Base-by-base conservation (phyloP, 1,284 basidiomycete species). In the Trichosporon sp. region DNA sequence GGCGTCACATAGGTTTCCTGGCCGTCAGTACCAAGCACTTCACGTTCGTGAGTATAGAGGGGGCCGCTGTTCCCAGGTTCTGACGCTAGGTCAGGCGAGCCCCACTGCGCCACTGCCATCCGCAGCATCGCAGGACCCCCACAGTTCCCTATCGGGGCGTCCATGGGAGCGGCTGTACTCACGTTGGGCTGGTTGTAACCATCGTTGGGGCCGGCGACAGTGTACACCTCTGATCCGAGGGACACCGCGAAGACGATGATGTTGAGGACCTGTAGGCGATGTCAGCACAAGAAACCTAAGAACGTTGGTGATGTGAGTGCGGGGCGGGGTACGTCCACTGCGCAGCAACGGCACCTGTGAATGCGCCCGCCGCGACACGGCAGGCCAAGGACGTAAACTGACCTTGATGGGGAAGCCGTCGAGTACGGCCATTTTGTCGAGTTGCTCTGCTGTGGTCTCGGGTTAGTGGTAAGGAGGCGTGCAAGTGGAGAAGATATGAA, bases 321-420 rank as follows among this genome's bases (percentile, higher is more conserved):
- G 21, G 56, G 31, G 16, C 3, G 34, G 34, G 34, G 11, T 31
- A 6, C 10, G 21, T 37, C 21, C n/a, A 37, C 13, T 59, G 58
- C 34, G 36, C 34, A 40, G 25, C 29, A 40, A n/a, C 8, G 40
- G 16, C 11, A 21, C 23, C 40, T 21, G n/a, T n/a, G n/a, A n/a
- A n/a, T n/a, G 56, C 34, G 49, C 25, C 49, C 21, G 25, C 6
- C 11, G 10, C 16, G 46, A 23, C 23, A 31, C 36, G 40, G 40
- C 19, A 29, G 49, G 49, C 14, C 25, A 5, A 27, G 25, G 25
- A 40, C 61, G 46, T 7, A 27, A 21, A 78, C 79, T 10, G 65
- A 88, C 88, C 84, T 93, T 92, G 83, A 92, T 85, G 58, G 88
- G 72, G 67, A 93, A 85, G 25, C 86, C 88, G 76, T 93, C 90